Conservation (phyloP, 805 yeast species). For the Nakazawaea holstii region DNA sequence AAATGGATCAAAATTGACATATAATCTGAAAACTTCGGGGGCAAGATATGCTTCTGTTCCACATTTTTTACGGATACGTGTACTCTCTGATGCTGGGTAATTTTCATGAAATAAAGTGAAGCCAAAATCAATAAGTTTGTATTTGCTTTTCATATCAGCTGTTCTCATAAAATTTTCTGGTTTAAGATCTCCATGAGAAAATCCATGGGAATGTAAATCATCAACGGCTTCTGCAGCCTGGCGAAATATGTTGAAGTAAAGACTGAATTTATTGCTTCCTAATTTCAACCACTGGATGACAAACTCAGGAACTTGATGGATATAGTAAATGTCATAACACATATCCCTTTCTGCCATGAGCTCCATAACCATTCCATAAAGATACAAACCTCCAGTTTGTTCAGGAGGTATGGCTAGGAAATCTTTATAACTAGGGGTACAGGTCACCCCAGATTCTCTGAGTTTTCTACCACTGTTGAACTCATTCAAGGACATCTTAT, state of each 20-base stretch:
- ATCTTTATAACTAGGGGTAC: background rate
- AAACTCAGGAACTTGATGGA: background rate
- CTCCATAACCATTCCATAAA: background rate
- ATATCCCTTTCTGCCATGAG: background rate
- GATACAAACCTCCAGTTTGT: background rate
- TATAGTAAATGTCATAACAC: background rate
- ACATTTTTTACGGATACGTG: background rate
- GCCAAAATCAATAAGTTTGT: background rate
- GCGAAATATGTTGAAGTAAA: background rate
- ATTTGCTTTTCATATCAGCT: background rate
- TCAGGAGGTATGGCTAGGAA: background rate
- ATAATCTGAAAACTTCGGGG: background rate
- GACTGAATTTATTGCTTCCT: background rate
- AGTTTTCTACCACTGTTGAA: background rate
- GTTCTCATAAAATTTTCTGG: background rate
- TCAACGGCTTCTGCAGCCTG: background rate
- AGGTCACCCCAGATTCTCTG: background rate
- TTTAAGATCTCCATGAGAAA: background rate
- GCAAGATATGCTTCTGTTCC: background rate
- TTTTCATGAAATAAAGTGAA: background rate
- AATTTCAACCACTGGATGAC: background rate
- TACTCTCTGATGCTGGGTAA: background rate
- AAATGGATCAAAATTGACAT: background rate
- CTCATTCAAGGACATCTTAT: background rate
- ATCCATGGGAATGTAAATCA: background rate